Percentiles rank a stretch among this genome's conserved stretches.
Conservation (phyloP, 345 rosid species). For the Dipteronia dyeriana region DNA sequence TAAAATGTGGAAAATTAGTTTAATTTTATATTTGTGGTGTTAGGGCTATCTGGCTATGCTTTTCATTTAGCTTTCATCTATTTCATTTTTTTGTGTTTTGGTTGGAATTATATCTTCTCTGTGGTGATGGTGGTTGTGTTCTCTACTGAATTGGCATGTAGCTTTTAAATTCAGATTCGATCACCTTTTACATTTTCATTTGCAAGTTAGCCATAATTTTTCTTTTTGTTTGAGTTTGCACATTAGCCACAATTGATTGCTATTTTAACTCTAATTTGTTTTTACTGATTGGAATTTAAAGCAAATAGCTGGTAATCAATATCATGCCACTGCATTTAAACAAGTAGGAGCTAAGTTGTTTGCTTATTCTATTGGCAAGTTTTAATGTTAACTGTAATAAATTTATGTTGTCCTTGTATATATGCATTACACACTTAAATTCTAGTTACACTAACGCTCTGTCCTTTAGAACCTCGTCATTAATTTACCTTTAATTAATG, state of each 20-base stretch:
- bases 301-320: neutral
- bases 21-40: neutral
- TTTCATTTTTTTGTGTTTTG: neutral
- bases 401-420: no score
- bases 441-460: no score
- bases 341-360: neutral
- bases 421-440: no score
- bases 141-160: neutral
- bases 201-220: neutral
- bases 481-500: no score
- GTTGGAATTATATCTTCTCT: neutral
- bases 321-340: neutral
- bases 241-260: neutral
- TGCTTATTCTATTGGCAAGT: no score
- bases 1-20: neutral
- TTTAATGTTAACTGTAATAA: no score
- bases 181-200: neutral
- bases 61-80: neutral
- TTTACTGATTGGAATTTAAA: neutral
- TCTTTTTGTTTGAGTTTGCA: neutral
- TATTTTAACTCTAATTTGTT: neutral
- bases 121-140: neutral
- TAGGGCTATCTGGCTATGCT: neutral
- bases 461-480: no score
- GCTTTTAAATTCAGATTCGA: neutral